Percentiles rank a stretch among this genome's conserved stretches.
phyloP scores from a whole-genome alignment of 176 grass and related monocot species.

The Lolium multiflorum region DNA sequence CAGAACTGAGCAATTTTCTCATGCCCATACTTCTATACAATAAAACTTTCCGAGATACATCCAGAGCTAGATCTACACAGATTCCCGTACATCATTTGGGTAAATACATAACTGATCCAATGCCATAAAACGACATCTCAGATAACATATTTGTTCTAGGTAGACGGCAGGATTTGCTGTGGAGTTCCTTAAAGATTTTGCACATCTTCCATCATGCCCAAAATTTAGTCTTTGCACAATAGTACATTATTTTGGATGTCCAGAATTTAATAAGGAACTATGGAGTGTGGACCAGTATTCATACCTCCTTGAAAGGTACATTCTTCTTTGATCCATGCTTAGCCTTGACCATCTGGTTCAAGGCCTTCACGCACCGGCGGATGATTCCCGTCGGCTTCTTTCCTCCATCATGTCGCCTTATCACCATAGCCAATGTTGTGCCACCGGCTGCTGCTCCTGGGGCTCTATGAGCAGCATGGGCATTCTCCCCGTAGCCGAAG shows the following conservation, averaged over 20 bases:
- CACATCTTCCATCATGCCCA: constrained; percentile 33
- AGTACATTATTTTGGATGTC: constrained; percentile 43
- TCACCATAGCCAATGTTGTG: constrained; percentile 49
- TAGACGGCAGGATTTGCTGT: background rate
- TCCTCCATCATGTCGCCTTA: constrained; percentile 49
- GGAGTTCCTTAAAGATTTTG: constrained; percentile 7
- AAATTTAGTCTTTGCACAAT: constrained; percentile 32
- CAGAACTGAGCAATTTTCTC: constrained; percentile 11
- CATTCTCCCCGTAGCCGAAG: background rate
- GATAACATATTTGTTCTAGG: constrained; percentile 32
- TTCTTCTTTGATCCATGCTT: constrained; percentile 71
- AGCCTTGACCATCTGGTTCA: constrained; percentile 82
- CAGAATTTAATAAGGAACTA: constrained; percentile 37
- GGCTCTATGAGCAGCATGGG: constrained; percentile 22
- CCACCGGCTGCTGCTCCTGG: constrained; percentile 29
- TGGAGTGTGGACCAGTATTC: constrained; percentile 11
- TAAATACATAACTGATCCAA: constrained; percentile 18
- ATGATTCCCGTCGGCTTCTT: constrained; percentile 59
- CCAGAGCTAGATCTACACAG: constrained; percentile 12
- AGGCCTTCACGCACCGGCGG: constrained; percentile 69
- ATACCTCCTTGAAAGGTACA: constrained; percentile 47
- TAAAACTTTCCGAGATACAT: constrained; percentile 17
- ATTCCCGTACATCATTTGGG: constrained; percentile 8
- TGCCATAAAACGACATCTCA: constrained; percentile 22
- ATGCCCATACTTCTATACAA: constrained; percentile 27